Evolutionary conservation across 768 basidiomycete genomes (phyloP).

Genomic region (Kwoniella mangroviensis): DNA sequence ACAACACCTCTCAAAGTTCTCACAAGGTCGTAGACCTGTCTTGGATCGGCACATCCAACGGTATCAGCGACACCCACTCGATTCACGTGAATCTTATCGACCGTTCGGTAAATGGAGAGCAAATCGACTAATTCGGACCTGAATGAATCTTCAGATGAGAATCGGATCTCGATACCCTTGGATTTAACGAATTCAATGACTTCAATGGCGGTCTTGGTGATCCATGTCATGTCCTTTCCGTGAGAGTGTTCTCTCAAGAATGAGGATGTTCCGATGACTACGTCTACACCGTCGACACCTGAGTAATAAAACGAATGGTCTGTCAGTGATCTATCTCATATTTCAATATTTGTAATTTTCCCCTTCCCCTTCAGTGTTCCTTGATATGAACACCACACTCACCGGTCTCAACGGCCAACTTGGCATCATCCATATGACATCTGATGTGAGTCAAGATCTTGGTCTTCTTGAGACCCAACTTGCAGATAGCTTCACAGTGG

Average conservation of each 20-base stretch:
- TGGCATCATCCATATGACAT: slow-evolving; percentile 99
- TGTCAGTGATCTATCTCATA: no score
- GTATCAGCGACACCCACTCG: slow-evolving; percentile 99
- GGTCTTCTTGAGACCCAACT: slow-evolving; percentile 82
- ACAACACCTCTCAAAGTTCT: slow-evolving; percentile 95
- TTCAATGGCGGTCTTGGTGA: slow-evolving; percentile 96
- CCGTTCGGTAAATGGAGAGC: slow-evolving; percentile 97
- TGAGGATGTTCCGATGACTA: slow-evolving; percentile 98
- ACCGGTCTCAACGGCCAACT: slow-evolving; percentile 98
- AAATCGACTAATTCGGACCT: slow-evolving; percentile 98
- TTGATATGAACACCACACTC: slow-evolving; percentile 33
- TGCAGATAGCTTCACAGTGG: slow-evolving; percentile 99
- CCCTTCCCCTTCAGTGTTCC: no score
- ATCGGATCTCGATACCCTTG: slow-evolving; percentile 98
- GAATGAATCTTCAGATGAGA: slow-evolving; percentile 99
- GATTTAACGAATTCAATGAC: slow-evolving; percentile 99
- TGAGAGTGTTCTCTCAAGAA: slow-evolving; percentile 99
- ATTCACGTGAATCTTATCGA: slow-evolving; percentile 99
- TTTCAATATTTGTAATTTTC: no score
- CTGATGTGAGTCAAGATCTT: slow-evolving; percentile 96
- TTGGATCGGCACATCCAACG: slow-evolving; percentile 96
- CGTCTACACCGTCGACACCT: slow-evolving; percentile 99
- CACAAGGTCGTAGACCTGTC: slow-evolving; percentile 98
- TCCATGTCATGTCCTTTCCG: slow-evolving; percentile 99
- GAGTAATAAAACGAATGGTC: not conserved